These are phyloP conservation scores for Ilex asprella DNA, from an alignment of 257 asterid genomes.

Conservation along the genomic window DNA sequence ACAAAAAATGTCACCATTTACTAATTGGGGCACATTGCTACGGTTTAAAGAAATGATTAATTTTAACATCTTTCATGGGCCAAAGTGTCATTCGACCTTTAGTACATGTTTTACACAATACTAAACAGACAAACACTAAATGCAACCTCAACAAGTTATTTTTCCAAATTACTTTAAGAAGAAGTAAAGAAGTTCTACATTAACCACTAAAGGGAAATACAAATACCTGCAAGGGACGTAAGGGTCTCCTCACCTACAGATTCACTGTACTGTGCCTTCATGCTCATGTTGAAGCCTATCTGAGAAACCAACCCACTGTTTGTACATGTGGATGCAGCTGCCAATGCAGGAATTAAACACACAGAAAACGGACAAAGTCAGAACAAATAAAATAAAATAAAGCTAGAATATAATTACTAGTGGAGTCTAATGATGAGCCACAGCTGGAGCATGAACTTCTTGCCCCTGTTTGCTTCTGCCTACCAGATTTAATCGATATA, in stretches of 20 bases:
- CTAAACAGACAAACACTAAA: no score
- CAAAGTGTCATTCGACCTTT: no score
- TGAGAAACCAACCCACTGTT: conserved; percentile 1
- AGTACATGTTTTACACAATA: no score
- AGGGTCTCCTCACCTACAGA: conserved; percentile 13
- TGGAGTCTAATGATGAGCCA: conserved; percentile 19
- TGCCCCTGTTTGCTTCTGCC: conserved; percentile 24
- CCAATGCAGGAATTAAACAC: neutral
- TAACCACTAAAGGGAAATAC: neutral
- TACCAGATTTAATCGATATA: conserved; percentile 18
- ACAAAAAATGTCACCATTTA: no score
- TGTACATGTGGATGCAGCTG: conserved; percentile 8
- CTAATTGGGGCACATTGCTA: no score
- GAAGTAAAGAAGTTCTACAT: no score
- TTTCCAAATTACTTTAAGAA: no score
- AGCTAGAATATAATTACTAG: conserved; percentile 18
- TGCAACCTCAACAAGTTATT: no score
- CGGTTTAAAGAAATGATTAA: no score
- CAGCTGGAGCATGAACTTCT: conserved; percentile 16
- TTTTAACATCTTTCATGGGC: no score
- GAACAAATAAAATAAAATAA: neutral
- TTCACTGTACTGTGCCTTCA: neutral
- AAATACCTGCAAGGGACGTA: conserved; percentile 28
- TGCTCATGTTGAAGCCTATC: neutral
- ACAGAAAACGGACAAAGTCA: neutral